Base-by-base conservation (phyloP, 106 monocot species). In the Posidonia australis region DNA sequence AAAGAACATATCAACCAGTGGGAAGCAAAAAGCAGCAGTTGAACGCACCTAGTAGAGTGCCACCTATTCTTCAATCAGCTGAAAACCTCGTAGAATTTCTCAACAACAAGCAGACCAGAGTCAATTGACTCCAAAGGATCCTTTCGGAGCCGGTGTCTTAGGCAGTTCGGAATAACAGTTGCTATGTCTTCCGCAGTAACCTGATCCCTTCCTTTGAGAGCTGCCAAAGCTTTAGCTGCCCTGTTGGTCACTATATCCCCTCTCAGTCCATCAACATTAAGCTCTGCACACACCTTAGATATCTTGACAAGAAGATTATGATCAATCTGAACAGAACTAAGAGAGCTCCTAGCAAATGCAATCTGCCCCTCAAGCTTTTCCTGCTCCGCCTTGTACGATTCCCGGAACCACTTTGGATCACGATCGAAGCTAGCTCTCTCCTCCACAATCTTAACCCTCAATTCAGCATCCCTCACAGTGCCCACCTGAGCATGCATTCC, bases 401-500 rank as follows among this genome's bases (percentile, higher is more conserved):
- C 82, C 24, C 96, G 80, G 66, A 98, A 98, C 42, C 57, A 66
- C 72, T 87, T 87, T 1, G 96, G 90, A 49, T 98, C 77, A 51
- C 31, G 68, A 44, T 98, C 96, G 49, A 98, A 98, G 31, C 84
- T 64, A 28, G 84, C 84, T 51, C 96, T 78, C 75, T 98, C 96
- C 61, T 98, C 96, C 17, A 98, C 96, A 46, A 98, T 98, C 78
- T 87, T 98, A 12, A 98, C 96, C 67, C 96, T 82, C 18, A 98
- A 71, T 67, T 98, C 96, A 0, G 96, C 96, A 62, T 98, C 96
- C 62, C 86, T 80, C 24, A 98, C 96, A 10, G 96, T 98, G 10
- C 87, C 96, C 10, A 98, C 96, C 63, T 98, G 96, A 1, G 96
- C 96, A 51, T 98, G 96, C 96, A 98, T 98, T 4, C 96, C 96